Evolutionary conservation across 176 grass and related monocot genomes (phyloP), one percentile per base, ranked within the genome.

Genomic region (Aechmea fasciata): DNA sequence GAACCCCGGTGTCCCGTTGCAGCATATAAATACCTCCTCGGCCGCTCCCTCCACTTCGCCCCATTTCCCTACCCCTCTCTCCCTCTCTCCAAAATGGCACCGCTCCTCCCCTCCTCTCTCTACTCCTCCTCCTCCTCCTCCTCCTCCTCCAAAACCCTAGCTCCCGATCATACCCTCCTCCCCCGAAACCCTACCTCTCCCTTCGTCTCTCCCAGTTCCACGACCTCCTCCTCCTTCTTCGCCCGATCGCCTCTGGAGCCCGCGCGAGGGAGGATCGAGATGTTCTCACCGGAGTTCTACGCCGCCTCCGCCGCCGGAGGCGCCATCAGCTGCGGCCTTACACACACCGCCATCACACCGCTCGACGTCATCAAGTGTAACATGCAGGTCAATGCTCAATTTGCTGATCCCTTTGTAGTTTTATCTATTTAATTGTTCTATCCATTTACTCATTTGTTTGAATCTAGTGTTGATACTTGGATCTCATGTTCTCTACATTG

Each of bases 281-380:
- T 81, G 71, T 81, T 15, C 52, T 81, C 78, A 41, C 66, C 57
- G 71, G 63, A 74, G 65, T 81, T 64, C 53, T 81, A 81, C 52
- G 52, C 47, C 3, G 79, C 79, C 51, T 51, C 64, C 15, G 63
- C 20, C 26, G 19, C 13, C 28, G 64, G 52, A 4, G 71, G 79
- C 26, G 70, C 70, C 10, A n/a, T 73, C 41, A 22, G 79, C n/a
- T 81, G 79, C 13, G 63, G 52, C 51, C 13, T 69, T 20, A 75
- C 65, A 18, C 79, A 75, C 52, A 52, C 64, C 28, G 51, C 79
- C 63, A 64, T 81, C 54, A 69, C 71, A 0, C 71, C 71, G 53
- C 78, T 81, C 49, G 78, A 81, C 75, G 26, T 81, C n/a, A 48
- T 75, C 64, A 81, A 81, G 64, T 81, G 71, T 20, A 75, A 75